Base-by-base conservation (phyloP, 768 basidiomycete species). In the Phylloporus sp. region DNA sequence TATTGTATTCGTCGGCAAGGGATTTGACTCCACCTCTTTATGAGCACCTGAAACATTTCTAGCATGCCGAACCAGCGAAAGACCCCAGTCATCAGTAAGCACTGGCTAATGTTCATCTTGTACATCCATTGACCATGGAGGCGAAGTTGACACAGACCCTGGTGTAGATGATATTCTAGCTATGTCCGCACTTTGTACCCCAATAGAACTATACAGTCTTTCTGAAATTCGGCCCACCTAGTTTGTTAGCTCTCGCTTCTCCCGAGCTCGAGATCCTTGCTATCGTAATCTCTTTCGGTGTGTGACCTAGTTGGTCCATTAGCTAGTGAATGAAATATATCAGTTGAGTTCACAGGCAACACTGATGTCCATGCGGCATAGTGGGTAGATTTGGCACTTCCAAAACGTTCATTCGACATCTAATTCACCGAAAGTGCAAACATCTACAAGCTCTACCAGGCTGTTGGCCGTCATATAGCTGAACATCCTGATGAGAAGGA, bases 101-200 rank as follows among this genome's bases (percentile, higher is more conserved):
- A 32, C 15, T 6, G 27, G 34, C 12, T 23, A 27, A 29, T 18
- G n/a, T 18, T 10, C 24, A 8, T 43, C 10, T 11, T 32, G 40
- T 9, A 6, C 31, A 31, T 18, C 12, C 5, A 29, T 35, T 59
- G 49, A 67, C 28, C n/a, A 22, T 18, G 13, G n/a, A 31, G 20
- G 41, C 35, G 18, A 27, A 91, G 88, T 91, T 61, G 90, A 91
- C 59, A 88, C 88, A 24, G 91, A 94, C 63, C 88, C 91, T 7
- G 91, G 91, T 29, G 85, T 91, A 4, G 91, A 94, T 62, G 91
- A 94, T 65, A 73, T 77, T 23, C 58, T 91, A 46, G 90, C 90
- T 26, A 81, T 94, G 89, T 86, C 52, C 52, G 82, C 67, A 26
- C 52, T 48, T 22, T 26, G 42, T n/a, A 31, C 16, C 15, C 49